A percentile compares a stretch with the other conserved stretches of the same genome.
Evolutionary conservation across 139 green algal genomes (phyloP).

Genomic region (Chlorella vulgaris): DNA sequence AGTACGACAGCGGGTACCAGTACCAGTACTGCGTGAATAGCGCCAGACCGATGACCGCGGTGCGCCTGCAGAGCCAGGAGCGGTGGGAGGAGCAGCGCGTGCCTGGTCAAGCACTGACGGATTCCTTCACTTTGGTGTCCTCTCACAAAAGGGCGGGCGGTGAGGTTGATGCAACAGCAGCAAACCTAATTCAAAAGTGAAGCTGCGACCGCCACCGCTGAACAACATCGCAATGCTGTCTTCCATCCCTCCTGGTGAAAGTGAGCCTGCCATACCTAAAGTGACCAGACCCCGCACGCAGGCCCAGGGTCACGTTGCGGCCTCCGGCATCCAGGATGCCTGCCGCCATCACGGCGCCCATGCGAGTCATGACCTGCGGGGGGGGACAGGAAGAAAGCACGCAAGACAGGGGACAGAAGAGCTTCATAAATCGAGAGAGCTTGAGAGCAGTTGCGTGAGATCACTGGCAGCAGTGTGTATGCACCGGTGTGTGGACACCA

Average conservation of each 20-base stretch:
- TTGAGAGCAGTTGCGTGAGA: neutral
- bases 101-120: neutral
- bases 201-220: neutral
- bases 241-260: too few species aligned
- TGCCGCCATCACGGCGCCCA: constrained; percentile 95
- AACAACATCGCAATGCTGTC: neutral
- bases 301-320: constrained; percentile 88
- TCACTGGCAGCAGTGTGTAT: neutral
- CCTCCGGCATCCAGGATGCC: constrained; percentile 95
- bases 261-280: too few species aligned
- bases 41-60: constrained; percentile 84
- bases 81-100: too few species aligned
- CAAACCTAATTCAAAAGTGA: neutral
- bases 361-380: constrained; percentile 59
- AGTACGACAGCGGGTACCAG: constrained; percentile 97
- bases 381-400: neutral
- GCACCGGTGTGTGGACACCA: too few species aligned
- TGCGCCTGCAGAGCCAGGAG: constrained; percentile 69
- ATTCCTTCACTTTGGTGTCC: neutral
- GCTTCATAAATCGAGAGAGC: too few species aligned
- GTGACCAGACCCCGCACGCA: constrained; percentile 78
- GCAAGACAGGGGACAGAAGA: too few species aligned
- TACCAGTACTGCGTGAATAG: constrained; percentile 99
- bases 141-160: too few species aligned
- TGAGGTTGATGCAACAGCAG: too few species aligned